Evolutionary conservation across 2,329 filamentous ascomycete species (phyloP), one percentile per base, ranked within the genome.

Genomic region (Verticillium albo-atrum): DNA sequence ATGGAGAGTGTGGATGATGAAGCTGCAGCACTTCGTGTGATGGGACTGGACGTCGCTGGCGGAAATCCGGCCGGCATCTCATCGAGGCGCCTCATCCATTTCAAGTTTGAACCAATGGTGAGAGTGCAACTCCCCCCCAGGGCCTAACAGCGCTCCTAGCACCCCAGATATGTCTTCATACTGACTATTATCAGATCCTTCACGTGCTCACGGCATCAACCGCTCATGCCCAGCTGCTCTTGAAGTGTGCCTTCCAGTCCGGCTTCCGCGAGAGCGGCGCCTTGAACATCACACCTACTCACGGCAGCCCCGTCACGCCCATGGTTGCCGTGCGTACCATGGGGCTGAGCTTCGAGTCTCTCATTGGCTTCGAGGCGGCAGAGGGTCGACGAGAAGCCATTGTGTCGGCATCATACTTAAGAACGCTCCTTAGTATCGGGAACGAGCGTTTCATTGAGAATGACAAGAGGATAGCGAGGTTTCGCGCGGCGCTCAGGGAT

Each of bases 51-150:
- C 15, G 68, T 70, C 42, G 68, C 67, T 17, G 72, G 66, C 54
- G 70, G 67, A 17, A 57, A 66, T 61, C 70, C n/a, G 42, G 56
- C 47, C 23, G 64, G 28, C 63, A 64, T 53, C 61, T 58, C 30
- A 71, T 63, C 58, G 68, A 65, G 56, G 70, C 79, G 83, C 68
- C 74, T 84, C 72, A 81, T 97, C 56, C 91, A 94, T 73, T 90
- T 97, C 76, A 95, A 96, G 74, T 97, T 96, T 70, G 93, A 97
- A 72, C 92, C 93, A 4, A 92, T 97, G 92, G 93, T 96, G 82
- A 71, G 86, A 42, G 60, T 28, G 10, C 56, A 47, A 23, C 57
- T 57, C 51, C 55, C 60, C 57, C n/a, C n/a, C n/a, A n/a, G n/a
- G n/a, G n/a, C n/a, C n/a, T n/a, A n/a, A n/a, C n/a, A n/a, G n/a